These are phyloP conservation scores for Cucumis sativus DNA, from an alignment of 306 rosid genomes.

Conservation along the genomic window Cucumber_9930_V3 NC_026659.2:5650001-5650500, in stretches of 20 bases:
- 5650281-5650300: too few species aligned
- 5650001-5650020: conserved; percentile 92
- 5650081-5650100: not conserved
- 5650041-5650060: conserved; percentile 27
- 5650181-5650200: not conserved
- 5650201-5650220: not conserved
- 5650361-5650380: too few species aligned
- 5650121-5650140: not conserved
- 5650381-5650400: too few species aligned
- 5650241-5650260: not conserved
- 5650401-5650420: too few species aligned
- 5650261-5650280: not conserved
- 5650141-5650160: not conserved
- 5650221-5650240: not conserved
- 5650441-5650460: too few species aligned
- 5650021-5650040: conserved; percentile 63
- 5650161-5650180: not conserved
- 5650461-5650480: too few species aligned
- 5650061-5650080: conserved; percentile 18
- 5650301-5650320: too few species aligned
- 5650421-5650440: too few species aligned
- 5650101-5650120: not conserved
- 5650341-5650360: too few species aligned
- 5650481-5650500: too few species aligned
- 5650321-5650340: too few species aligned